These are phyloP conservation scores for Eimeria acervulina DNA, from an alignment of 169 alveolate genomes.

Conservation along the genomic window DNA sequence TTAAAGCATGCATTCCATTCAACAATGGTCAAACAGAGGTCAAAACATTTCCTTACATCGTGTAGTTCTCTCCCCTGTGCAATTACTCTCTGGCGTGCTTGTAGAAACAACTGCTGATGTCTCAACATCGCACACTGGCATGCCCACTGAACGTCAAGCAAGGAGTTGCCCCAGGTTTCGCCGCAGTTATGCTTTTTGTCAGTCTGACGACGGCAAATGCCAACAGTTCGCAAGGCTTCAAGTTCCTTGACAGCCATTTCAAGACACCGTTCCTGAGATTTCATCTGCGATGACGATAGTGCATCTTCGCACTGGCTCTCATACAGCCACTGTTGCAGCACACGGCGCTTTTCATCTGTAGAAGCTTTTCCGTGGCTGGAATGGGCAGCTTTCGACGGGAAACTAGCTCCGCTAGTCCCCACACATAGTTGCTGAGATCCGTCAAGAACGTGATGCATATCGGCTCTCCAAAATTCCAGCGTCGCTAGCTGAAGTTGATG, in stretches of 20 bases:
- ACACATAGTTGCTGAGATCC: neutral
- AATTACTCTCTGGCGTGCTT: slow-evolving; percentile 41
- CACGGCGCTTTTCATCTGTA: slow-evolving; percentile 45
- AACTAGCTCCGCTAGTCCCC: neutral
- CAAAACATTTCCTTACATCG: neutral
- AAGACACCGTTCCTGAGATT: slow-evolving; percentile 53
- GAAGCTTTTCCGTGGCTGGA: neutral
- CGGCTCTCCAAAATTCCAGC: slow-evolving; percentile 72
- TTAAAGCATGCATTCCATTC: neutral
- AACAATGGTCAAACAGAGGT: neutral
- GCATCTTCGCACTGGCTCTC: slow-evolving; percentile 72
- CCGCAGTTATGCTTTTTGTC: neutral
- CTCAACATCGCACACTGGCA: slow-evolving; percentile 64
- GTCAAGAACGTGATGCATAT: slow-evolving; percentile 42
- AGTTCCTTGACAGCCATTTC: slow-evolving; percentile 34
- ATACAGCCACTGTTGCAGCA: slow-evolving; percentile 75
- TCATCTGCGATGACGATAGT: neutral
- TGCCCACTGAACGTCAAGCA: slow-evolving; percentile 67
- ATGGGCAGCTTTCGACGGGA: neutral
- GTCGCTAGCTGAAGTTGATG: slow-evolving; percentile 76
- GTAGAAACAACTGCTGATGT: slow-evolving; percentile 36
- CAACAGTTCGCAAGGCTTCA: slow-evolving; percentile 63
- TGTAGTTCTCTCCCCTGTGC: slow-evolving; percentile 42
- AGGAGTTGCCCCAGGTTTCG: slow-evolving; percentile 44
- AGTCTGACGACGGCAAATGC: slow-evolving; percentile 37